Evolutionary conservation across 371 early-diverging fungal species (phyloP).

Genomic region (Syncephalis fuscata): DNA sequence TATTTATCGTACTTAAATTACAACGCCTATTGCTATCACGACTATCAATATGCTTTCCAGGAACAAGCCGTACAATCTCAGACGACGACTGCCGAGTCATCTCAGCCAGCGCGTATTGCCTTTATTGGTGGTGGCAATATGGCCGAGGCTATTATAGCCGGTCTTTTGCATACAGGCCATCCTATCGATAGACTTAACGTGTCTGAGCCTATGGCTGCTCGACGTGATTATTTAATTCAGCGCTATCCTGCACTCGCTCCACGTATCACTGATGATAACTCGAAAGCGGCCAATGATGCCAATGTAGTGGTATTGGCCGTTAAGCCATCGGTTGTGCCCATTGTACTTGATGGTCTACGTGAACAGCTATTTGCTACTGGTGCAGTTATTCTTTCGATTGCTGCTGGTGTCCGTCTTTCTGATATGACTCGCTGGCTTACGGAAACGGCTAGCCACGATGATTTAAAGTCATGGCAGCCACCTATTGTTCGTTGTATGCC

Average conservation of each 20-base stretch:
- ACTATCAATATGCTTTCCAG: no score
- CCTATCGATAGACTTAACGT: conserved; percentile 47
- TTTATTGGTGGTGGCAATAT: conserved; percentile 92
- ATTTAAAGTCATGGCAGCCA: conserved; percentile 7
- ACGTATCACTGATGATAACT: conserved; percentile 14
- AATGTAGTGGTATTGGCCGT: conserved; percentile 77
- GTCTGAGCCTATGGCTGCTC: conserved; percentile 61
- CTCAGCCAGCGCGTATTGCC: conserved; percentile 14
- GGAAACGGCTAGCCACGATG: conserved; percentile 6
- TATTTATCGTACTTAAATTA: no score
- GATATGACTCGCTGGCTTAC: conserved; percentile 60
- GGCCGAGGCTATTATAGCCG: conserved; percentile 84
- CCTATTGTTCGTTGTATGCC: conserved; percentile 83
- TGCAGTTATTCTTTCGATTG: conserved; percentile 73
- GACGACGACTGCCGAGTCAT: not conserved
- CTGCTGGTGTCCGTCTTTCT: conserved; percentile 68
- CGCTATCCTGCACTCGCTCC: conserved; percentile 30
- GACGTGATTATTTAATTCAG: conserved; percentile 38
- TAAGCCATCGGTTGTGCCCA: conserved; percentile 72
- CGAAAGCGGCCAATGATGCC: conserved; percentile 24
- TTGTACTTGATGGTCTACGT: conserved; percentile 38
- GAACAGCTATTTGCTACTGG: conserved; percentile 16
- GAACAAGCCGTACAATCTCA: no score
- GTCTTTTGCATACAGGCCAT: conserved; percentile 59
- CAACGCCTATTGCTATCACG: no score